These are phyloP conservation scores for Daldinia childiae DNA, from an alignment of 495 filamentous ascomycete genomes.

Conservation along the genomic window DNA sequence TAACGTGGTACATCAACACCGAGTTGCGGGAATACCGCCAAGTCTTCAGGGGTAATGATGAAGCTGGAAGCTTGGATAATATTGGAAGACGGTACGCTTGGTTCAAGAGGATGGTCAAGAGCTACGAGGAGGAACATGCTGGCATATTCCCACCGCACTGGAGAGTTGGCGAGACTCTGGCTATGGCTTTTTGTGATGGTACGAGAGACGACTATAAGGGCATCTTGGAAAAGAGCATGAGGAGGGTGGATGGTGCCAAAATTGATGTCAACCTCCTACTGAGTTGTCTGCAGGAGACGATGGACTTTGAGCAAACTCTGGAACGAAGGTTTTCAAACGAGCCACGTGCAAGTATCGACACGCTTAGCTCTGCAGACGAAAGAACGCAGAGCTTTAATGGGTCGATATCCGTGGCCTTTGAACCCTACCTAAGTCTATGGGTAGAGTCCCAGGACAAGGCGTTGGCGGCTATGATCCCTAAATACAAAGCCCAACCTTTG, in stretches of 20 bases:
- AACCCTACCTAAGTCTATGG: conserved; percentile 96
- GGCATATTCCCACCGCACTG: conserved; percentile 86
- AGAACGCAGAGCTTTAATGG: conserved; percentile 82
- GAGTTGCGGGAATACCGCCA: conserved; percentile 95
- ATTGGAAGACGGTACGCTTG: conserved; percentile 94
- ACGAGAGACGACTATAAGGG: conserved; percentile 95
- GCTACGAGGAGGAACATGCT: conserved; percentile 93
- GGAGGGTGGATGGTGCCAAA: conserved; percentile 77
- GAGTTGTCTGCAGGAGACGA: conserved; percentile 92
- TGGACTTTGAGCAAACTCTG: conserved; percentile 94
- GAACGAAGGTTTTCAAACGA: conserved; percentile 84
- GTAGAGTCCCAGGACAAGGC: conserved; percentile 96
- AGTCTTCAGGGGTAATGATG: conserved; percentile 94
- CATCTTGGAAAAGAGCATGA: conserved; percentile 86
- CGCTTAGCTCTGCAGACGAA: conserved; percentile 83
- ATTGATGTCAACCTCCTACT: conserved; percentile 93
- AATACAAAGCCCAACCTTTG: conserved; percentile 85
- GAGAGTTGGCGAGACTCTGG: conserved; percentile 90
- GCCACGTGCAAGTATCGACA: conserved; percentile 88
- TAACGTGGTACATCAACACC: conserved; percentile 98
- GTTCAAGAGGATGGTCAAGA: conserved; percentile 96
- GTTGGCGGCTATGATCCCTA: conserved; percentile 84
- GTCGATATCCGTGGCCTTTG: conserved; percentile 95
- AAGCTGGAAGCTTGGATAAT: conserved; percentile 96
- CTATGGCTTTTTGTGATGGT: conserved; percentile 92